phyloP scores from a whole-genome alignment of 345 rosid species.

The Brassica nigra region DNA sequence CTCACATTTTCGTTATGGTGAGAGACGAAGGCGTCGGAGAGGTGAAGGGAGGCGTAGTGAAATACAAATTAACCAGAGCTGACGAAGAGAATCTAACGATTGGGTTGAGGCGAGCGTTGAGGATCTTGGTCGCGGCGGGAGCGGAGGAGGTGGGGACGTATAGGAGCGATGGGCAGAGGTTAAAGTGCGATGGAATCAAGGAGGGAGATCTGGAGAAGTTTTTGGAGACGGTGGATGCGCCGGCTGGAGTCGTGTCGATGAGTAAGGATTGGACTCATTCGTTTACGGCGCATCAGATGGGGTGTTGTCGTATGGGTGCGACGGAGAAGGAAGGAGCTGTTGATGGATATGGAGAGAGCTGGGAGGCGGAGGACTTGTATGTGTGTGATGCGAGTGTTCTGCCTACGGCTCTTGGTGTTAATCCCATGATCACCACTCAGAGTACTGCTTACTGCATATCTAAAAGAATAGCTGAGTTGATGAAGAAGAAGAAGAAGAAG shows the following conservation, averaged over 20 bases:
- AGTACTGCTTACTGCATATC: constrained; percentile 59
- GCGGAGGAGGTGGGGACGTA: constrained; percentile 78
- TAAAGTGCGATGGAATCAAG: constrained; percentile 49
- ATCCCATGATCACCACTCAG: constrained; percentile 62
- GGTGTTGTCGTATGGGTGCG: constrained; percentile 75
- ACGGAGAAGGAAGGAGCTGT: constrained; percentile 57
- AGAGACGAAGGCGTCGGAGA: constrained; percentile 43
- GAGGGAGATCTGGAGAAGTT: constrained; percentile 52
- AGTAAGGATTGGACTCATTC: constrained; percentile 53
- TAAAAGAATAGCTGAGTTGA: constrained; percentile 18
- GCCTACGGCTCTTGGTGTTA: constrained; percentile 50
- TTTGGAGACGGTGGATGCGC: constrained; percentile 41
- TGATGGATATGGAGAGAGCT: constrained; percentile 59
- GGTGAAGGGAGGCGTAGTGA: constrained; percentile 34
- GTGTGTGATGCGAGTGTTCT: constrained; percentile 54
- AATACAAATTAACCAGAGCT: constrained; percentile 39
- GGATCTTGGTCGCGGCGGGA: constrained; percentile 76
- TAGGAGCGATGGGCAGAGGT: constrained; percentile 65
- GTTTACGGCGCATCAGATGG: constrained; percentile 71
- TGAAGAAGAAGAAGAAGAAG: constrained; percentile 8
- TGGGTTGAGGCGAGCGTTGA: constrained; percentile 62
- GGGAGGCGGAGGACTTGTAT: constrained; percentile 55
- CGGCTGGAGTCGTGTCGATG: constrained; percentile 49
- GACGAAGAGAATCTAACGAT: constrained; percentile 64
- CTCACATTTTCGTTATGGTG: constrained; percentile 46